phyloP scores from a whole-genome alignment of 1,139 yeast genomes.

The Taphrina deformans region DNA sequence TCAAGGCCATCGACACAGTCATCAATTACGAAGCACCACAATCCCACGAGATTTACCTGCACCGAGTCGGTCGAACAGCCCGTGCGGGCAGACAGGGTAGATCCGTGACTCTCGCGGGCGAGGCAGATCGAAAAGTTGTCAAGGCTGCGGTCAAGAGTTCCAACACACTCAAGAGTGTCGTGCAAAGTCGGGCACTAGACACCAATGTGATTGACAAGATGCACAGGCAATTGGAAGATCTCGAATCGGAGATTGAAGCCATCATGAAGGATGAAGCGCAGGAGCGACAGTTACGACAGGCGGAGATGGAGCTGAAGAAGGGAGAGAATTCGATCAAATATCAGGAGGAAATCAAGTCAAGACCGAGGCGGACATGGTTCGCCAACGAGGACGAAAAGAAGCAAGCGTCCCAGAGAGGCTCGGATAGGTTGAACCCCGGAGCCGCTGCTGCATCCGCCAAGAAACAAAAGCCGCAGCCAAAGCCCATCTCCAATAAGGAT shows the following conservation, averaged over 20 bases:
- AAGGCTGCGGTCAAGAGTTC: constrained; percentile 77
- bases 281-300: constrained; percentile 65
- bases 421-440: constrained; percentile 25
- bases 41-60: constrained; percentile 82
- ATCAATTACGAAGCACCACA: constrained; percentile 96
- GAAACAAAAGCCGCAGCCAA: constrained; percentile 7
- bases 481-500: constrained; percentile 31
- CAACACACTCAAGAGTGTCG: constrained; percentile 52
- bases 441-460: not conserved
- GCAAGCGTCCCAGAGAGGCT: constrained; percentile 30
- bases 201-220: constrained; percentile 79
- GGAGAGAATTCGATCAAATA: constrained; percentile 81
- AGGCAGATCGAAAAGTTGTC: constrained; percentile 84
- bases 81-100: constrained; percentile 98
- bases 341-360: constrained; percentile 74
- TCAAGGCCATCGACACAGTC: constrained; percentile 92
- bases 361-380: constrained; percentile 98
- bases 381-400: constrained; percentile 73
- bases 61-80: constrained; percentile 98
- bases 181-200: constrained; percentile 78
- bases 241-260: constrained; percentile 64
- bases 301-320: constrained; percentile 86
- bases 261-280: constrained; percentile 83
- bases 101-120: constrained; percentile 92
- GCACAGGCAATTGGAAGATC: constrained; percentile 59